Conservation (phyloP, 768 basidiomycete species). For the Tephrocybe sp. region DNA sequence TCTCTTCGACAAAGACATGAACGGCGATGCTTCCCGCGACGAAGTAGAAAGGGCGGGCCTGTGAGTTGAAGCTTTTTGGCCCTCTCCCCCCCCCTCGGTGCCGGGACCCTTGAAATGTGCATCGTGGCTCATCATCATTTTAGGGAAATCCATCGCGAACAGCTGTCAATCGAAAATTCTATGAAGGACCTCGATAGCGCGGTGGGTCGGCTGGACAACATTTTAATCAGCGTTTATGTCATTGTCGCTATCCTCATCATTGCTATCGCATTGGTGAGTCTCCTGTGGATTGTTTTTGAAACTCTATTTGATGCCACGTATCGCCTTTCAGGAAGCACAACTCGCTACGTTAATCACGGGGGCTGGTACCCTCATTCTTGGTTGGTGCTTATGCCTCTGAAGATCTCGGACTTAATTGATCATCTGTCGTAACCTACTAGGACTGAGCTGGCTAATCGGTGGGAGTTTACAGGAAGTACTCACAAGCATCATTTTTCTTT, state of each 20-base stretch:
- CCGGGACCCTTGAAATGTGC: background rate
- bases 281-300: background rate
- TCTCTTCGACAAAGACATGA: slow-evolving; percentile 69
- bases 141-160: slow-evolving; percentile 83
- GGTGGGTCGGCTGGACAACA: slow-evolving; percentile 82
- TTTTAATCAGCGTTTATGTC: slow-evolving; percentile 79
- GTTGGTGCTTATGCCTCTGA: slow-evolving; percentile 25
- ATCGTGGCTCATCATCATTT: slow-evolving; percentile 6
- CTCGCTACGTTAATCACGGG: slow-evolving; percentile 74
- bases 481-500: slow-evolving; percentile 87
- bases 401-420: background rate
- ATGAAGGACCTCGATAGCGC: slow-evolving; percentile 92
- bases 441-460: slow-evolving; percentile 87
- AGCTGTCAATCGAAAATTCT: slow-evolving; percentile 78
- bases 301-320: slow-evolving; percentile 2
- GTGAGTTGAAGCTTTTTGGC: slow-evolving; percentile 33
- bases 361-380: slow-evolving; percentile 60
- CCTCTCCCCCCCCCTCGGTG: slow-evolving; percentile 7
- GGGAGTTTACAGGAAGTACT: slow-evolving; percentile 78
- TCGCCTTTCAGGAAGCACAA: slow-evolving; percentile 58
- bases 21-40: slow-evolving; percentile 70
- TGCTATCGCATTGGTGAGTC: slow-evolving; percentile 72
- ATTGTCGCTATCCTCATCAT: slow-evolving; percentile 75
- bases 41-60: slow-evolving; percentile 77
- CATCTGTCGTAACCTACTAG: slow-evolving; percentile 27